A percentile compares a stretch with the other conserved stretches of the same genome.
phyloP scores from a whole-genome alignment of 2,329 filamentous ascomycete genomes.

The Dendryphion nanum region DNA sequence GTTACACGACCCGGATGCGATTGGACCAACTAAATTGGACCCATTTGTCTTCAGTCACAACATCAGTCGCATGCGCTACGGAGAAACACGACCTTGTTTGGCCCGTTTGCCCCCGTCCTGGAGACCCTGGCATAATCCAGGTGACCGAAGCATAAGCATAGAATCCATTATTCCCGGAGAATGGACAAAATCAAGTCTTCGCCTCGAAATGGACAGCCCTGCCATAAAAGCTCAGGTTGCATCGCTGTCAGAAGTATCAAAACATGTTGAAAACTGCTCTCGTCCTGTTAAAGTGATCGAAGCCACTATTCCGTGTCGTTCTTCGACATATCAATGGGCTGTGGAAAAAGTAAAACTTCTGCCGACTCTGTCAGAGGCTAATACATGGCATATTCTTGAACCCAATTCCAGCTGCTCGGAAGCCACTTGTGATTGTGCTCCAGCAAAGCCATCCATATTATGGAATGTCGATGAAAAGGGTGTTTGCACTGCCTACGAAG shows the following conservation, averaged over 20 bases:
- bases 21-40: slow-evolving; percentile 49
- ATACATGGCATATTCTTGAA: slow-evolving; percentile 22
- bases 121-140: slow-evolving; percentile 34
- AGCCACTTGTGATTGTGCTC: slow-evolving; percentile 32
- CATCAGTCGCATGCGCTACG: slow-evolving; percentile 46
- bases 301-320: slow-evolving; percentile 10
- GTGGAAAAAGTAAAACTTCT: slow-evolving; percentile 16
- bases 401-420: no score
- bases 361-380: slow-evolving; percentile 11
- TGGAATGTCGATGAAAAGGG: slow-evolving; percentile 26
- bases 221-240: no score
- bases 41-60: slow-evolving; percentile 57
- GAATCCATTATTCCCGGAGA: no score
- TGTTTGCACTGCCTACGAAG: slow-evolving; percentile 24
- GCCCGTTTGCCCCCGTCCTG: slow-evolving; percentile 43
- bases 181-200: no score
- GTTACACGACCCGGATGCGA: slow-evolving; percentile 57
- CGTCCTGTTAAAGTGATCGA: slow-evolving; percentile 18
- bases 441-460: slow-evolving; percentile 18
- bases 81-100: slow-evolving; percentile 46
- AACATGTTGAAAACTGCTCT: slow-evolving; percentile 20
- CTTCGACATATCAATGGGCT: slow-evolving; percentile 19
- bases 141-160: no score
- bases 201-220: no score
- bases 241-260: no score